Base-by-base conservation (phyloP, 306 rosid genomes). In the Erythrophleum fordii region DNA sequence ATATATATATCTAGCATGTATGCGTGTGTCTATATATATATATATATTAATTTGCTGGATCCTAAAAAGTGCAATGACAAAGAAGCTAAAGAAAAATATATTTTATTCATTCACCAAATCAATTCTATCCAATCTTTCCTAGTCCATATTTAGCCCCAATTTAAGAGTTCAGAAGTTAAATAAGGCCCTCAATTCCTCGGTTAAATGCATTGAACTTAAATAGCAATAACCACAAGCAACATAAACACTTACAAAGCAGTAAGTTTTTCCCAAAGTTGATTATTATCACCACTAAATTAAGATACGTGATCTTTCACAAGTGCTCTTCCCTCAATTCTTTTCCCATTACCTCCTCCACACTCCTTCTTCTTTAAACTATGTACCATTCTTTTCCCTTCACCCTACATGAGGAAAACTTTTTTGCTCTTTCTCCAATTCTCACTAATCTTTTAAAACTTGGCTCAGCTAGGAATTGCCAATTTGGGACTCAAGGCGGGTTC, bases 351-450 rank as follows among this genome's bases (percentile, higher is more conserved):
- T 35, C 93, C 92, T 11, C 92, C 92, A 29, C 89, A 82, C 86
- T 92, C 91, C 88, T 94, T 94, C 89, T 95, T 94, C 90, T 88
- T 94, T 34, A 91, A 89, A 62, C 88, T 89, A 65, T 85, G 90
- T 51, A 97, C 97, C 97, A 94, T 92, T 70, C 73, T 62, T 29
- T 26, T 53, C 37, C n/a, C 39, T 61, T 34, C 66, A 4, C 20
- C 77, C 66, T 65, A 39, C 26, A 37, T 31, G 4, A 20, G 56
- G 3, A 77, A 48, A 70, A 28, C 61, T 5, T 42, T 62, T 22
- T 12, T 11, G 17, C 69, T 53, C 70, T 46, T 73, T 78, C 71
- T 65, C 29, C 72, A 78, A 52, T 22, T 44, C 35, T 25, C 58
- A 48, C 56, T 35, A 67, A 28, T 60, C 69, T 53, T 41, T 67